Evolutionary conservation across 2,329 filamentous ascomycete species (phyloP), one percentile per base, ranked within the genome.

Genomic region (Davidsoniella neocaledoniae): DNA sequence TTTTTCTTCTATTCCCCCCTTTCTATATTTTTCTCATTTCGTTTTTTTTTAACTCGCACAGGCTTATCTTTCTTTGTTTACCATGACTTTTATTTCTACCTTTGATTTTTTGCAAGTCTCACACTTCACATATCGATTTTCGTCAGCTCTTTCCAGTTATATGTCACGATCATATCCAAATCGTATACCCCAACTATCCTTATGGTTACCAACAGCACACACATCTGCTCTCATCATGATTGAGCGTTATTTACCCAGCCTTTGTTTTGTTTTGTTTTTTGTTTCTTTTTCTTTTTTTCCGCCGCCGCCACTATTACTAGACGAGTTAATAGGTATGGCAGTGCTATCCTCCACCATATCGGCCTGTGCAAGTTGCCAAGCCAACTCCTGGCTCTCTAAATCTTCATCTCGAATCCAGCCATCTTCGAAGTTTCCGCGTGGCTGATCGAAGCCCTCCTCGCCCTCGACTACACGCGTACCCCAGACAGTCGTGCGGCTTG

Each of bases 381-480:
- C 69, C 4, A 80, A 59, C 50, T 86, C 81, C 1, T 76, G 72
- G 3, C 67, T 66, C 1, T 64, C 68, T 14, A 94, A 61, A 51
- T 82, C 79, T 58, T 94, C 85, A 1, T 81, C 86, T 57, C 84
- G 80, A 14, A 90, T 68, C 88, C 88, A 95, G 0, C 88, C 90
- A 61, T 95, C 88, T 54, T 87, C 77, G 2, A 63, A 53, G 61
- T 61, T 10, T 48, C 53, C 53, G 62, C 57, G 9, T 14, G 19
- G 40, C n/a, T 48, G 52, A 1, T 64, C 54, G 2, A 70, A 61
- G 25, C 64, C 64, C 25, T 77, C 58, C 9, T 74, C 72, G 2
- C 79, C 77, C 3, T 19, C 17, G 17, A 94, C 67, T 0, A 74
- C 77, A 3, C 76, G 72, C 0, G 90, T 96, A n/a, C 90, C 90